phyloP scores from a whole-genome alignment of 352 stramenopile genomes.

The Globisporangium carolinianum region DNA sequence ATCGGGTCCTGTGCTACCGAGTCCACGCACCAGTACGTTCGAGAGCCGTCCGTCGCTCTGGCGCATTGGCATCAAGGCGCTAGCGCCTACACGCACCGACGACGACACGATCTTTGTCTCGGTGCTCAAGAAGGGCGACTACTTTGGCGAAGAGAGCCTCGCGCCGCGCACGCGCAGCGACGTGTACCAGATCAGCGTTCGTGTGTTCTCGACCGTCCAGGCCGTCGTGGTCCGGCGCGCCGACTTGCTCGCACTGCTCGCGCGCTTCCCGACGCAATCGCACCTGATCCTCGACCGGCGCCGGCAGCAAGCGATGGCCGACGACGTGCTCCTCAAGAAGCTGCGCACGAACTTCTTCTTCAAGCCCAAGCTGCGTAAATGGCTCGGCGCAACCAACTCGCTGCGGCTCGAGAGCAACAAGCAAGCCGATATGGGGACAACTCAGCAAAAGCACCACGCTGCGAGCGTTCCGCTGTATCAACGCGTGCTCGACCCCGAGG shows the following conservation, averaged over 20 bases:
- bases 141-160: constrained; percentile 60
- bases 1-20: background rate
- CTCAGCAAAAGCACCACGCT: background rate
- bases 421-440: constrained; percentile 16
- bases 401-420: constrained; percentile 28
- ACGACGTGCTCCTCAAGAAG: constrained; percentile 17
- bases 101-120: constrained; percentile 31
- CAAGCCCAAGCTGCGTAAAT: constrained; percentile 39
- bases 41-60: constrained; percentile 3
- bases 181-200: constrained; percentile 50
- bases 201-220: constrained; percentile 42
- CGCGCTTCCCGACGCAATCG: constrained; percentile 36
- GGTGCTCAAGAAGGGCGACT: constrained; percentile 46
- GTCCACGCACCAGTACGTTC: background rate
- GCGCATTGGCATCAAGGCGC: constrained; percentile 1
- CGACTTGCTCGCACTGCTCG: constrained; percentile 33
- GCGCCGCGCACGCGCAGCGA: constrained; percentile 13
- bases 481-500: constrained; percentile 35
- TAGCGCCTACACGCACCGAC: background rate
- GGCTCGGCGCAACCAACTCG: constrained; percentile 37
- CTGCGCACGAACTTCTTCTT: constrained; percentile 41
- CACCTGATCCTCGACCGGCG: constrained; percentile 14
- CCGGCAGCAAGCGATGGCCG: constrained; percentile 8
- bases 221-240: constrained; percentile 33
- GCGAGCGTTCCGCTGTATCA: background rate